A percentile compares a stretch with the other conserved stretches of the same genome.
These are phyloP conservation scores for Flaveria linearis DNA, from an alignment of 129 eudicot species.

Conservation along the genomic window DNA sequence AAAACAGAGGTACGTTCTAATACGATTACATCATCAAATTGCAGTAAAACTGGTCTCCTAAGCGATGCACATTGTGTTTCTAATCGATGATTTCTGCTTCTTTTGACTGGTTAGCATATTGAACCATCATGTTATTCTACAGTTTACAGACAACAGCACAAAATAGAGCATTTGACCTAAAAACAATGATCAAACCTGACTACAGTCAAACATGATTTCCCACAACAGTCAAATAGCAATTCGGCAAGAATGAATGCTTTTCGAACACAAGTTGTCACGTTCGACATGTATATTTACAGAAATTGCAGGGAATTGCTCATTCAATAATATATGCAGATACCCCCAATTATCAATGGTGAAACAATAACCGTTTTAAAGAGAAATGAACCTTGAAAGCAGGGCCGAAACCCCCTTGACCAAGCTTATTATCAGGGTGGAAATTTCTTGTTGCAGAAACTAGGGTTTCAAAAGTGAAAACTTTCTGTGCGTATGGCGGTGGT, in stretches of 20 bases:
- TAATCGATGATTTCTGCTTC: neutral
- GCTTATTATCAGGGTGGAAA: too few relatives aligned
- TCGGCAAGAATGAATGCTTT: constrained; percentile 4
- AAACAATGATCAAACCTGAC: neutral
- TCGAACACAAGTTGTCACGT: neutral
- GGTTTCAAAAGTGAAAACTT: too few relatives aligned
- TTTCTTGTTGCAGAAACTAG: too few relatives aligned
- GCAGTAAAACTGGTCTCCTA: neutral
- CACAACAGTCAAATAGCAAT: neutral
- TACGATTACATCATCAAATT: neutral
- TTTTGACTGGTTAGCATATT: neutral
- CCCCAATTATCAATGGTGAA: too few relatives aligned
- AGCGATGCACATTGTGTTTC: constrained; percentile 11
- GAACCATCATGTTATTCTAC: too few relatives aligned
- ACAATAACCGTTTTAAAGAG: too few relatives aligned
- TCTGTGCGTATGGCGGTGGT: too few relatives aligned
- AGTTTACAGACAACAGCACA: neutral
- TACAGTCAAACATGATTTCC: neutral
- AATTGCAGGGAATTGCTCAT: constrained; percentile 4
- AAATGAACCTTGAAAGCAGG: too few relatives aligned
- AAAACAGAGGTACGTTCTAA: constrained; percentile 3
- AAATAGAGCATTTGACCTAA: neutral
- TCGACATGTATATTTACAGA: neutral
- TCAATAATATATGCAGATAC: too few relatives aligned
- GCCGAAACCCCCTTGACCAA: too few relatives aligned